A percentile compares a stretch with the other conserved stretches of the same genome.
These are phyloP conservation scores for Fistulinella prunicolor DNA, from an alignment of 768 basidiomycete genomes.

Conservation along the genomic window DNA sequence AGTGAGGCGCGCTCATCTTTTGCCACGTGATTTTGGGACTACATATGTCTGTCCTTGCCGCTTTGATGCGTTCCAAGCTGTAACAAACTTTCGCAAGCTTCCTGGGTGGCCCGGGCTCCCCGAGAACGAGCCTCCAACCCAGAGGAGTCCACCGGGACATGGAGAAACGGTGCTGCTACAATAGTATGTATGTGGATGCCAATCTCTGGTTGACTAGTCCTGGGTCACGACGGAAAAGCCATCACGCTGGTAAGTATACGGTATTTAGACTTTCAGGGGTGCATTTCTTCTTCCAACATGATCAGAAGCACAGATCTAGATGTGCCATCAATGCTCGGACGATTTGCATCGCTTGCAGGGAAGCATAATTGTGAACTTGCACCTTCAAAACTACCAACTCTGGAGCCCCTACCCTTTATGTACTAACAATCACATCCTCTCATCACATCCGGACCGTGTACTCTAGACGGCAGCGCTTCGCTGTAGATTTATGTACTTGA, in stretches of 20 bases:
- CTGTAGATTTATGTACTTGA: slow-evolving; percentile 84
- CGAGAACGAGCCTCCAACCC: slow-evolving; percentile 28
- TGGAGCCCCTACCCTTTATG: slow-evolving; percentile 72
- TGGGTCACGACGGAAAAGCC: slow-evolving; percentile 26
- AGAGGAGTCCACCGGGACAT: slow-evolving; percentile 67
- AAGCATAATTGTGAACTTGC: slow-evolving; percentile 83
- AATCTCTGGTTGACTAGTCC: slow-evolving; percentile 47
- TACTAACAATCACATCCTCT: slow-evolving; percentile 66
- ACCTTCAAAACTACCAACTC: slow-evolving; percentile 88
- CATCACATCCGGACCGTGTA: slow-evolving; percentile 80
- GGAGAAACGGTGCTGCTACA: slow-evolving; percentile 77
- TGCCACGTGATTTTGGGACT: slow-evolving; percentile 58
- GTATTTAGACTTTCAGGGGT: not conserved
- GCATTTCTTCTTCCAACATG: slow-evolving; percentile 21
- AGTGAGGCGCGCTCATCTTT: slow-evolving; percentile 57
- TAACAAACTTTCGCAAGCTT: too few species aligned
- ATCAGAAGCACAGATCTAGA: slow-evolving; percentile 61
- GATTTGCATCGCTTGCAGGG: slow-evolving; percentile 71
- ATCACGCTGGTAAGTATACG: slow-evolving; percentile 33
- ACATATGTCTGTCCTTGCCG: slow-evolving; percentile 69
- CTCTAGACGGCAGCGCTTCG: slow-evolving; percentile 74
- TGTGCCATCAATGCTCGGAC: slow-evolving; percentile 66
- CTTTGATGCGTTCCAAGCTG: slow-evolving; percentile 55
- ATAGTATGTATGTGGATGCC: slow-evolving; percentile 47
- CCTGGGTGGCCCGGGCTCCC: slow-evolving; percentile 8